Percentiles rank a stretch among this genome's conserved stretches.
Conservation (phyloP, 257 asterid species). For the Perilla frutescens region DNA sequence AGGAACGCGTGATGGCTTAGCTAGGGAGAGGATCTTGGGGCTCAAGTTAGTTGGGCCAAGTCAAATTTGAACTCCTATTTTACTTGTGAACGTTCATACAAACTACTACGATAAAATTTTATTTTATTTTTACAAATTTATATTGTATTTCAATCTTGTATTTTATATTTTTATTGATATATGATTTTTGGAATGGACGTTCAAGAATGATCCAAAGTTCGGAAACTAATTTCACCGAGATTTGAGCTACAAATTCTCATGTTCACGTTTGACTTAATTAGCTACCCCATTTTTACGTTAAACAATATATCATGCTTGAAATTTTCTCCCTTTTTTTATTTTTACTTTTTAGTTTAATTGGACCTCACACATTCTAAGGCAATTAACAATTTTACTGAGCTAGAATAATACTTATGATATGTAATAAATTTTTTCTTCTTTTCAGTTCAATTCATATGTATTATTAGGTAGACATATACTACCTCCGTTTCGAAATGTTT, state of each 20-base stretch:
- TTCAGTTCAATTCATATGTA: too few species aligned
- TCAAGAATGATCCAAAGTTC: neutral
- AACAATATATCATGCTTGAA: too few species aligned
- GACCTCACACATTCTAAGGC: too few species aligned
- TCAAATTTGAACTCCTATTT: constrained; percentile 43
- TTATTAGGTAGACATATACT: too few species aligned
- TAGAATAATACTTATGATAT: too few species aligned
- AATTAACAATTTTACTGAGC: too few species aligned
- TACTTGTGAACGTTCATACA: neutral
- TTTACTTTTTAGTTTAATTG: too few species aligned
- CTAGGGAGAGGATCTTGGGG: constrained; percentile 38
- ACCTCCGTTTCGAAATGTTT: too few species aligned
- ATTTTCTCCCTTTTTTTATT: too few species aligned
- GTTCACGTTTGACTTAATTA: neutral
- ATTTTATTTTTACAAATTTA: neutral
- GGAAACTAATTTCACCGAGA: neutral
- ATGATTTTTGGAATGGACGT: neutral
- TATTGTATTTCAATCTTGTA: neutral
- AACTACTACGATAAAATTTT: neutral
- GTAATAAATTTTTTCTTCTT: too few species aligned
- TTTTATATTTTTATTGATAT: neutral
- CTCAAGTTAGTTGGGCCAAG: constrained; percentile 52
- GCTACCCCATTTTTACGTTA: too few species aligned
- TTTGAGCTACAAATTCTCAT: neutral
- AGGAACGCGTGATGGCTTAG: constrained; percentile 31